Percentiles rank a stretch among this genome's conserved stretches.
Conservation (phyloP, 202 grass and related monocot genomes). For the Dendrocalamus latiflorus region DNA sequence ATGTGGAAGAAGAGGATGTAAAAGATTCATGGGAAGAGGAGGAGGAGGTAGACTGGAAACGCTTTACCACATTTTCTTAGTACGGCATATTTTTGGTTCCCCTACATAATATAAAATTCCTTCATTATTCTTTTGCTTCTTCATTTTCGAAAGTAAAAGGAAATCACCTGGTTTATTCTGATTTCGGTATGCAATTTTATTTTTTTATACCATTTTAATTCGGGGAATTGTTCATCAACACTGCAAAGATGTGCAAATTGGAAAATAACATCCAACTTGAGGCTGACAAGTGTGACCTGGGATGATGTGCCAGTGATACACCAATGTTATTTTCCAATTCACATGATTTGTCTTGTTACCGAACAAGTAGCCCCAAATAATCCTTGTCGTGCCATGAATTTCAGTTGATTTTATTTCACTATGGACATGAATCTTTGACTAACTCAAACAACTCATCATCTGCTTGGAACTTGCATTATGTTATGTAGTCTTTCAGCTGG, state of each 20-base stretch:
- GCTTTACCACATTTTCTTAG: not conserved
- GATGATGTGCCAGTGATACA: not conserved
- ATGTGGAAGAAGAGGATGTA: conserved; percentile 78
- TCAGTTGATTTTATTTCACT: not conserved
- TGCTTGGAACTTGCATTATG: not conserved
- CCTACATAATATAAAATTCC: not conserved
- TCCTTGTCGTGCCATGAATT: not conserved
- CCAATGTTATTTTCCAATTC: not conserved
- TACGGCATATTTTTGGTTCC: not conserved
- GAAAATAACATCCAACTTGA: not conserved
- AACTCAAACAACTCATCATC: not conserved
- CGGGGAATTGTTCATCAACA: not conserved
- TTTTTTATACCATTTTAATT: not conserved
- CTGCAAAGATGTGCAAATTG: not conserved
- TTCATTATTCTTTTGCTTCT: not conserved
- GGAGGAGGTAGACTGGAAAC: conserved; percentile 51
- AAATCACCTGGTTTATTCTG: not conserved
- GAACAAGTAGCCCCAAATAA: not conserved
- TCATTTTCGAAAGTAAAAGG: not conserved
- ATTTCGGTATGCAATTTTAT: not conserved
- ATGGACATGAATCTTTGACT: not conserved
- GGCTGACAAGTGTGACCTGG: not conserved
- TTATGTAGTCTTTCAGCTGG: not conserved
- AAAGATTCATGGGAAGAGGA: conserved; percentile 99
- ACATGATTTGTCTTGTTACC: not conserved